phyloP scores from a whole-genome alignment of 139 green algal species.

The Tetradesmus lagerheimii region DNA sequence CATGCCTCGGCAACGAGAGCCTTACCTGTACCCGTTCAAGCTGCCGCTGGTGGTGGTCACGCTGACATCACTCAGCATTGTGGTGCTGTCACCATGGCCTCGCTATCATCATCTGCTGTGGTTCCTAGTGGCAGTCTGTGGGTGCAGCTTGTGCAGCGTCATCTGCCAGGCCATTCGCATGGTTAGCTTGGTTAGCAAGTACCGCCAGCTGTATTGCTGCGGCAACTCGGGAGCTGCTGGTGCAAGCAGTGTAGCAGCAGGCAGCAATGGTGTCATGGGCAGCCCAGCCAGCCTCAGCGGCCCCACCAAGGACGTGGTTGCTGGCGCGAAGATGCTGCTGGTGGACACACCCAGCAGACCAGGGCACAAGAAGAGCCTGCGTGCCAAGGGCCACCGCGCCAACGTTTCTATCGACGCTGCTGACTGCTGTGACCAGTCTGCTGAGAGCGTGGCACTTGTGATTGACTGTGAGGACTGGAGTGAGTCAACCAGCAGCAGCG shows the following conservation, averaged over 20 bases:
- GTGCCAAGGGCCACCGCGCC: constrained; percentile 5
- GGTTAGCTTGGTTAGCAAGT: constrained; percentile 29
- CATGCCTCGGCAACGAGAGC: constrained; percentile 19
- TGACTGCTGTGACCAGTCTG: background rate
- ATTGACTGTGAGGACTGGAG: constrained; percentile 44
- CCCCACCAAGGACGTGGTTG: background rate
- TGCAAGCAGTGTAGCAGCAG: background rate
- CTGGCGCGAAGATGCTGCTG: constrained; percentile 20
- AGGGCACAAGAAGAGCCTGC: constrained; percentile 39
- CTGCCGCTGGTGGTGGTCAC: constrained; percentile 41
- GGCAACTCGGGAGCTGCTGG: background rate
- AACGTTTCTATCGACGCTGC: constrained; percentile 19
- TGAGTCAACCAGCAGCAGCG: constrained; percentile 32
- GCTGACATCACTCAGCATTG: background rate
- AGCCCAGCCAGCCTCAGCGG: background rate
- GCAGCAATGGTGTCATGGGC: background rate
- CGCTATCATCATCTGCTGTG: constrained; percentile 19
- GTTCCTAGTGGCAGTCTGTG: constrained; percentile 41
- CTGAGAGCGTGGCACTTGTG: constrained; percentile 32
- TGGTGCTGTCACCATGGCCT: constrained; percentile 28
- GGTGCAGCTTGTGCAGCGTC: constrained; percentile 39
- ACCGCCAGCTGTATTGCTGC: background rate
- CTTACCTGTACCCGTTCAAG: constrained; percentile 44
- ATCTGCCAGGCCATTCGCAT: constrained; percentile 47
- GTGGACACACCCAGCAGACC: background rate